A percentile compares a stretch with the other conserved stretches of the same genome.
Conservation (phyloP, 2,329 filamentous ascomycete species). For the Xylariaceae sp. region DNA sequence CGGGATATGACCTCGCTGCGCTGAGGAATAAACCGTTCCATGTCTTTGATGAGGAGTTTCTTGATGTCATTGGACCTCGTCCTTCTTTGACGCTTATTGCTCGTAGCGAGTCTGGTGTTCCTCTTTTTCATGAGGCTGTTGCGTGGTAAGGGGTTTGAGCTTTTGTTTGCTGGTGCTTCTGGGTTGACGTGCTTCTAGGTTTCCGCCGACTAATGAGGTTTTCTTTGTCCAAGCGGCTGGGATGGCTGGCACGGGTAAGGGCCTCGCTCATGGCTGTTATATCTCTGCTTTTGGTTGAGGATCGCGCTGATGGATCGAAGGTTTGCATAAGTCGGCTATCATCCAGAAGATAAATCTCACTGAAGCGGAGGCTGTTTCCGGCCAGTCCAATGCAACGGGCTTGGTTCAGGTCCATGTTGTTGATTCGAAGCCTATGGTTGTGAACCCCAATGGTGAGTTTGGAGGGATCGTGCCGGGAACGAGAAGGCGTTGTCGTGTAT, state of each 20-base stretch:
- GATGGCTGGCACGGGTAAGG: slow-evolving; percentile 42
- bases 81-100: slow-evolving; percentile 50
- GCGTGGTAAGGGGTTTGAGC: slow-evolving; percentile 42
- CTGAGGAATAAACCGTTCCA: slow-evolving; percentile 40
- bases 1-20: slow-evolving; percentile 38
- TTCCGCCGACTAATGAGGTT: slow-evolving; percentile 45
- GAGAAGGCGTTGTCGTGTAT: background rate
- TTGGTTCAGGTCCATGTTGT: slow-evolving; percentile 43
- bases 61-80: slow-evolving; percentile 45
- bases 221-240: slow-evolving; percentile 54
- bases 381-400: slow-evolving; percentile 36
- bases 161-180: too few species aligned
- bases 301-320: slow-evolving; percentile 7
- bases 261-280: too few species aligned
- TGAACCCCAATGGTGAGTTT: slow-evolving; percentile 48
- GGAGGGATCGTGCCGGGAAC: too few species aligned
- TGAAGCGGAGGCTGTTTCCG: slow-evolving; percentile 40
- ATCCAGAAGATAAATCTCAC: slow-evolving; percentile 47
- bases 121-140: slow-evolving; percentile 53
- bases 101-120: slow-evolving; percentile 41
- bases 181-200: slow-evolving; percentile 28
- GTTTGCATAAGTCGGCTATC: slow-evolving; percentile 47
- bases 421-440: slow-evolving; percentile 39
- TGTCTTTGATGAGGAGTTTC: slow-evolving; percentile 50
- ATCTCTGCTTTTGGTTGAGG: too few species aligned